phyloP scores from a whole-genome alignment of 768 basidiomycete genomes.

The Cystoderma amianthinum region DNA sequence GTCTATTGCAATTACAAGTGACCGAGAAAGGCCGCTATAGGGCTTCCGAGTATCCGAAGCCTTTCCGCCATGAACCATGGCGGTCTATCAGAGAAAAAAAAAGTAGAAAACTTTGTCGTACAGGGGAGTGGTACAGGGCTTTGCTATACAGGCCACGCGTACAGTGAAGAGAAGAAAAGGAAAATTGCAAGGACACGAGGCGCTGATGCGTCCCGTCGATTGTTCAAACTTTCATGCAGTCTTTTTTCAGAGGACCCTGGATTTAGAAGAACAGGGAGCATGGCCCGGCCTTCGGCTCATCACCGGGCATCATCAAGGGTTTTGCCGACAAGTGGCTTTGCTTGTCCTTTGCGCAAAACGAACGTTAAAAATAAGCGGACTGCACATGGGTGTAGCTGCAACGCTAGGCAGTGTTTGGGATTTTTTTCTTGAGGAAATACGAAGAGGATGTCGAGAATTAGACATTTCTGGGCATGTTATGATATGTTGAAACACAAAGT shows the following conservation, averaged over 20 bases:
- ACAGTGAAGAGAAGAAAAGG: slow-evolving; percentile 3
- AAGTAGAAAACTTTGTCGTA: neutral
- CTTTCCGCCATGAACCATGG: slow-evolving; percentile 32
- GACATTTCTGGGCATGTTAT: no score
- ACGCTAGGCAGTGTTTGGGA: no score
- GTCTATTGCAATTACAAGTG: slow-evolving; percentile 74
- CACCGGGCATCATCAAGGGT: no score
- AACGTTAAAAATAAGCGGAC: no score
- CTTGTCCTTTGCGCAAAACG: no score
- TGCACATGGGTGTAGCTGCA: no score
- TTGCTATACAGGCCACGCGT: neutral
- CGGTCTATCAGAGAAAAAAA: neutral
- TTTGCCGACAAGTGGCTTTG: no score
- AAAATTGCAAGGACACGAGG: slow-evolving; percentile 1
- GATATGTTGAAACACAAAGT: no score
- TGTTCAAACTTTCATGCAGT: neutral
- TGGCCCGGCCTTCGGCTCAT: no score
- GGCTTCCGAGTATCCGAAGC: slow-evolving; percentile 67
- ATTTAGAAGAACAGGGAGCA: neutral
- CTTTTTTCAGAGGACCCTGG: neutral
- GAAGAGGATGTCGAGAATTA: no score
- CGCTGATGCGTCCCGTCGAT: neutral
- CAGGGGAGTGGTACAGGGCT: slow-evolving; percentile 7
- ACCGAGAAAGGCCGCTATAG: slow-evolving; percentile 54
- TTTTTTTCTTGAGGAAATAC: no score